Evolutionary conservation across 1,139 yeast species (phyloP).

Genomic region (Yamadazyma triangularis): DNA sequence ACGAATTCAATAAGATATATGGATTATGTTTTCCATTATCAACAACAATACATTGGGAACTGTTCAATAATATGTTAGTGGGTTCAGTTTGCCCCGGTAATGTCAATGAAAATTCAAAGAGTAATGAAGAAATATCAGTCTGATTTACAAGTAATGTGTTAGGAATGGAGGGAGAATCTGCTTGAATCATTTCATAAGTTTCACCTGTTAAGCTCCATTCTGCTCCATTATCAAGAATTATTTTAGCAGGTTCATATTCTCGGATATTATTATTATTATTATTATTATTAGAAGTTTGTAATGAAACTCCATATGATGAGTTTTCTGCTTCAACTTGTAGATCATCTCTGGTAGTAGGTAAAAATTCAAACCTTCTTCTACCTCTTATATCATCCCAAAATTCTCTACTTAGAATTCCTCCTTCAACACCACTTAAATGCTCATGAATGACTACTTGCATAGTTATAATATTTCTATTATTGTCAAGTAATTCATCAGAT

Average conservation of each 20-base stretch:
- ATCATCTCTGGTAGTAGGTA: constrained; percentile 11
- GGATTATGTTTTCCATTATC: constrained; percentile 32
- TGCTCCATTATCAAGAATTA: constrained; percentile 18
- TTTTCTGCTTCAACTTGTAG: neutral
- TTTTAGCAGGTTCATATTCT: constrained; percentile 20
- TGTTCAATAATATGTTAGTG: constrained; percentile 21
- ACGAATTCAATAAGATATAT: constrained; percentile 32
- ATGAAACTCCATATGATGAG: neutral
- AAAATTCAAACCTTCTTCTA: constrained; percentile 19
- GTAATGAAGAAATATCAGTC: constrained; percentile 17
- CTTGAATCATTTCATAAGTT: constrained; percentile 19
- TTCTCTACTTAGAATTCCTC: constrained; percentile 24
- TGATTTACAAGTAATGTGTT: constrained; percentile 17
- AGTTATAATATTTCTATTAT: constrained; percentile 10
- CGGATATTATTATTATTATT: constrained; percentile 5
- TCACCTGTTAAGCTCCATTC: constrained; percentile 26
- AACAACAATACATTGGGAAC: constrained; percentile 43
- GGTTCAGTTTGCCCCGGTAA: constrained; percentile 10
- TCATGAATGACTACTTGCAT: constrained; percentile 11
- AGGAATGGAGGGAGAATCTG: too few relatives aligned
- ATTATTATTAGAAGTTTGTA: too few relatives aligned
- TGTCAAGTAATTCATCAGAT: constrained; percentile 9
- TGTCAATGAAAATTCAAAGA: constrained; percentile 19
- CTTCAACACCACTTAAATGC: constrained; percentile 17
- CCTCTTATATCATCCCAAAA: constrained; percentile 26